Percentiles rank a stretch among this genome's conserved stretches.
Conservation (phyloP, 2,329 filamentous ascomycete genomes). For the Blumeria hordei region DNA sequence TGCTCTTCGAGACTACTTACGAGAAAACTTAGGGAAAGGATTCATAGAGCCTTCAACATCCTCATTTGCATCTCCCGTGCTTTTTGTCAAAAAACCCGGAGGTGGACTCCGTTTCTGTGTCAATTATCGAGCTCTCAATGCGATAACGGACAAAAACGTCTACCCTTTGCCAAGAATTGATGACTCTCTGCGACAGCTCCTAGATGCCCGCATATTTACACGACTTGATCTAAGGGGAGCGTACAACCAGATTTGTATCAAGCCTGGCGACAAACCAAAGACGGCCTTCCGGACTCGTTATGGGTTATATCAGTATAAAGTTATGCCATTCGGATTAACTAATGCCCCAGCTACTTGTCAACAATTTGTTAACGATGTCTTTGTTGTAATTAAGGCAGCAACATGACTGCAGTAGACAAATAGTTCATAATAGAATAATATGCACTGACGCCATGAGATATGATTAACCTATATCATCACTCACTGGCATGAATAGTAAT, state of each 20-base stretch:
- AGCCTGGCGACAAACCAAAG: background rate
- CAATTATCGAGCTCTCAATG: background rate
- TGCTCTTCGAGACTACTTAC: background rate
- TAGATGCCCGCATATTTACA: background rate
- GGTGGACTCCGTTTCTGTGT: background rate
- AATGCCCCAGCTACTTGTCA: background rate
- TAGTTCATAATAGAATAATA: too few species aligned
- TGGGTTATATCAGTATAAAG: constrained; percentile 1
- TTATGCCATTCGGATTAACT: background rate
- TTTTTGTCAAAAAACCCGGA: background rate
- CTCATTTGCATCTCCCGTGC: background rate
- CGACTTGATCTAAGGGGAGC: background rate
- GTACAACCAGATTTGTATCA: constrained; percentile 1
- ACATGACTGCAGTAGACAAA: too few species aligned
- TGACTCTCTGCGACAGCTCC: background rate
- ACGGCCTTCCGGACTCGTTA: background rate
- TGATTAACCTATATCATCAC: too few species aligned
- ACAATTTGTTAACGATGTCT: background rate
- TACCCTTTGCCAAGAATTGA: constrained; percentile 1
- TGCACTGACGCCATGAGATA: too few species aligned
- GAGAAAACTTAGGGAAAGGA: constrained; percentile 2
- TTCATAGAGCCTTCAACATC: constrained; percentile 1
- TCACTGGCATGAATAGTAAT: too few species aligned
- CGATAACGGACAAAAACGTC: background rate
- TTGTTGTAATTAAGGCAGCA: too few species aligned